Percentiles rank a stretch among this genome's conserved stretches.
Conservation (phyloP, 768 basidiomycete species). For the Mycena haematopus region DNA sequence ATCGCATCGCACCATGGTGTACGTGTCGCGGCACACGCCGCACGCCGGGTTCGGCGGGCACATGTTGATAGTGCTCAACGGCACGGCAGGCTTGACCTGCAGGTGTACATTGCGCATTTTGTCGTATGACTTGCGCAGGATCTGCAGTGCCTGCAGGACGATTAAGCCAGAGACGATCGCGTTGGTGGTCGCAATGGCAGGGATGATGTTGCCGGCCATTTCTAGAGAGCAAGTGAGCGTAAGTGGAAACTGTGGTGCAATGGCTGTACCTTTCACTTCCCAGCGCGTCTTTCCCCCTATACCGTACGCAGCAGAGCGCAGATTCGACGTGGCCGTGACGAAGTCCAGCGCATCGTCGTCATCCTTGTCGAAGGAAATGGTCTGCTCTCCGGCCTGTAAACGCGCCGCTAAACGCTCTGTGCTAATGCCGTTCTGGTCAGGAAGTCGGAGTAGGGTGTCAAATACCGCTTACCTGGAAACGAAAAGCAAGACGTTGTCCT, state of each 20-base stretch:
- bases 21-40: conserved; percentile 87
- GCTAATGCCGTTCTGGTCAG: conserved; percentile 46
- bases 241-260: not conserved
- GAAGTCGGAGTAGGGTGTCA: not conserved
- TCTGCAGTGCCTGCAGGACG: conserved; percentile 88
- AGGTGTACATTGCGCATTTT: conserved; percentile 77
- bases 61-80: conserved; percentile 73
- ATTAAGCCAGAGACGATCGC: conserved; percentile 96
- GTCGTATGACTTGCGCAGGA: conserved; percentile 71
- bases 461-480: conserved; percentile 68
- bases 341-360: conserved; percentile 98
- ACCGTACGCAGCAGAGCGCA: conserved; percentile 89
- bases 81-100: conserved; percentile 79
- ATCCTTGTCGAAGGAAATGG: conserved; percentile 94
- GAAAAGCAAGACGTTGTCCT: conserved; percentile 86
- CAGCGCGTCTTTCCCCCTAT: conserved; percentile 91
- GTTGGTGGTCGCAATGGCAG: conserved; percentile 98
- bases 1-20: conserved; percentile 77
- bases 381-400: conserved; percentile 67
- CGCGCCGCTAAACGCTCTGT: conserved; percentile 80
- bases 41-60: conserved; percentile 78
- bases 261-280: conserved; percentile 90
- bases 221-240: conserved; percentile 51
- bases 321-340: conserved; percentile 92
- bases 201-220: conserved; percentile 99